phyloP scores from a whole-genome alignment of 768 basidiomycete genomes.

The Boletus tomentosulus region DNA sequence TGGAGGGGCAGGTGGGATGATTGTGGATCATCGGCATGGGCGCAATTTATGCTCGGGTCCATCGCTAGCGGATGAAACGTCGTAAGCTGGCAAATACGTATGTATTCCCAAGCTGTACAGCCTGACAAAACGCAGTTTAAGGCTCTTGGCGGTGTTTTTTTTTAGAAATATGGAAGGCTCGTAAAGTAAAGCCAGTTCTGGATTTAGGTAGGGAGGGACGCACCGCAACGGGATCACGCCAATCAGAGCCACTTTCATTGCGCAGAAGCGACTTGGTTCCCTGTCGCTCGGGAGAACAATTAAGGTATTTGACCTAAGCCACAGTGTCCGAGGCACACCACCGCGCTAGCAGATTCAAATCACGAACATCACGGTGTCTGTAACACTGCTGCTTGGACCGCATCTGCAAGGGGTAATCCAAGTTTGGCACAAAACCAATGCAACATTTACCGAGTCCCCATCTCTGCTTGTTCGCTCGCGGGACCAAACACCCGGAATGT shows the following conservation, averaged over 20 bases:
- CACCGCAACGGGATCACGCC: slow-evolving; percentile 2
- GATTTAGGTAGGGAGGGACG: slow-evolving; percentile 24
- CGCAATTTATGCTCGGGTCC: slow-evolving; percentile 31
- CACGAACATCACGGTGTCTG: slow-evolving; percentile 11
- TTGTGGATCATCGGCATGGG: slow-evolving; percentile 2
- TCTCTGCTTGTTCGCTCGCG: slow-evolving; percentile 19
- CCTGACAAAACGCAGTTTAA: slow-evolving; percentile 21
- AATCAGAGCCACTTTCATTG: slow-evolving; percentile 19
- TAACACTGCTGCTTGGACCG: slow-evolving; percentile 2
- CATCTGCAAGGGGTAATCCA: slow-evolving; percentile 19
- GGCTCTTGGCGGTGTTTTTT: slow-evolving; percentile 26
- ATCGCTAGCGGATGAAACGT: slow-evolving; percentile 24
- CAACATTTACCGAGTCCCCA: slow-evolving; percentile 10
- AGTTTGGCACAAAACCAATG: slow-evolving; percentile 13
- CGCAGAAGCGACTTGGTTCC: slow-evolving; percentile 15
- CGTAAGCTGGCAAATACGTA: slow-evolving; percentile 27
- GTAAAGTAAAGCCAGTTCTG: slow-evolving; percentile 24
- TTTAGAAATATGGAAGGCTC: slow-evolving; percentile 23
- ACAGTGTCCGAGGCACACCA: not conserved
- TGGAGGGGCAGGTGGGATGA: slow-evolving; percentile 11
- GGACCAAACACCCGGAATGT: slow-evolving; percentile 9
- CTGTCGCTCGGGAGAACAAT: slow-evolving; percentile 9
- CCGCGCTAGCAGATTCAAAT: not conserved
- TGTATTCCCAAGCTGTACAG: slow-evolving; percentile 35
- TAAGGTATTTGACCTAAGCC: not conserved